Evolutionary conservation across 257 asterid species (phyloP).

Genomic region (Nicotiana attenuata): DNA sequence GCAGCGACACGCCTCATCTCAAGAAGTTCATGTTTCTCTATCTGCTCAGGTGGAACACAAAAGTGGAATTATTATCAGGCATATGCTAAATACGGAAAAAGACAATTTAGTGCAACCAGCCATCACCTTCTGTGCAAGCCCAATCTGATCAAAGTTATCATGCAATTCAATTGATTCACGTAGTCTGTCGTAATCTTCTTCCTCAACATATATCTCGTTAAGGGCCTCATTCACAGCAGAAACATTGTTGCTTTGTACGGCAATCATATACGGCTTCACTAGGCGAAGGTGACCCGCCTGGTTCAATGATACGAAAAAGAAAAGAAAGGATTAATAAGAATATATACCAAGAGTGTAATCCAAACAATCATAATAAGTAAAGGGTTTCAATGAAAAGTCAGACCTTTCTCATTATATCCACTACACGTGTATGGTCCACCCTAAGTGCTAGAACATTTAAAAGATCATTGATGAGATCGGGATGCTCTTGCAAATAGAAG

Average conservation of each 20-base stretch:
- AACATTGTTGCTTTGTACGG: conserved; percentile 95
- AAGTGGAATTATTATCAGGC: background rate
- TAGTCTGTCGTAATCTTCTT: conserved; percentile 92
- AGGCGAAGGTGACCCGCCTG: conserved; percentile 97
- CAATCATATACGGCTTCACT: conserved; percentile 96
- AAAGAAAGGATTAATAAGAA: conserved; percentile 10
- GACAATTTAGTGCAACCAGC: conserved; percentile 11
- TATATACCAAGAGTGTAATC: background rate
- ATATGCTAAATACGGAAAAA: conserved; percentile 2
- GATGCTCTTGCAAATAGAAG: conserved; percentile 98
- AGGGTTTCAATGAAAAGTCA: conserved; percentile 10
- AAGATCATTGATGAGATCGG: conserved; percentile 90
- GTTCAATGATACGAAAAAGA: conserved; percentile 14
- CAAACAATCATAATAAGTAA: background rate
- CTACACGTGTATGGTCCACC: conserved; percentile 94
- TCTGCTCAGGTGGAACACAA: conserved; percentile 40
- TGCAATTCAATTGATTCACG: conserved; percentile 93
- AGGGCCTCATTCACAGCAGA: conserved; percentile 98
- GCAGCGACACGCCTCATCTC: conserved; percentile 99
- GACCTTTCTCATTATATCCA: conserved; percentile 98
- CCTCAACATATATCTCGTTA: conserved; percentile 89
- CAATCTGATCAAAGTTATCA: conserved; percentile 96
- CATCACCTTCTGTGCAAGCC: conserved; percentile 94
- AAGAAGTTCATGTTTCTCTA: conserved; percentile 98
- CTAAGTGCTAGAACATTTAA: conserved; percentile 98